Percentiles rank a stretch among this genome's conserved stretches.
These are phyloP conservation scores for Thalassiosira pacifica DNA, from an alignment of 352 stramenopile genomes.

Conservation along the genomic window DNA sequence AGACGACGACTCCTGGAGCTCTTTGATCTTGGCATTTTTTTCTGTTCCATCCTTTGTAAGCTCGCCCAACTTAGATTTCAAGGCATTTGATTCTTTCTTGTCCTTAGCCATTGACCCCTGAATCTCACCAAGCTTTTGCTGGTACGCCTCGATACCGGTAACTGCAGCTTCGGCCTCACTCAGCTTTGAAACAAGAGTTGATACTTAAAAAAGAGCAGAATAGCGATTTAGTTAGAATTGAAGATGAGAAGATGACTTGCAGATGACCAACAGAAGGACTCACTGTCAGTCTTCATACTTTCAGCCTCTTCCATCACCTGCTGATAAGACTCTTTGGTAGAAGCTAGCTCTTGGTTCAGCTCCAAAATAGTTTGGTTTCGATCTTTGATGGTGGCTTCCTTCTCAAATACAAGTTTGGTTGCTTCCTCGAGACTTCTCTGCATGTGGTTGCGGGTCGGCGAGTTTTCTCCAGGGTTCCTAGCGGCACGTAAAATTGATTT, in stretches of 20 bases:
- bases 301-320: constrained; percentile 40
- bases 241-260: constrained; percentile 12
- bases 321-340: constrained; percentile 30
- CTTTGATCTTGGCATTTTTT: constrained; percentile 50
- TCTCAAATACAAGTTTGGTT: constrained; percentile 41
- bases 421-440: constrained; percentile 41
- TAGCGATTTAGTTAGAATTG: background rate
- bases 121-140: constrained; percentile 36
- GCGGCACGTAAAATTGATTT: constrained; percentile 40
- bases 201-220: constrained; percentile 40
- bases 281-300: constrained; percentile 57
- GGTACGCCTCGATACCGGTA: constrained; percentile 26
- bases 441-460: constrained; percentile 36
- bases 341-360: constrained; percentile 15
- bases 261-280: constrained; percentile 4
- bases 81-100: constrained; percentile 24
- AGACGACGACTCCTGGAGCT: constrained; percentile 26
- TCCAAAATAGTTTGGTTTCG: constrained; percentile 41
- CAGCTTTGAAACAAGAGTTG: constrained; percentile 42
- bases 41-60: constrained; percentile 32
- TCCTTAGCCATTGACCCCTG: constrained; percentile 21
- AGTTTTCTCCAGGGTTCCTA: constrained; percentile 22
- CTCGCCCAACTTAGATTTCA: constrained; percentile 38
- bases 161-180: constrained; percentile 41
- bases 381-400: constrained; percentile 38